phyloP scores from a whole-genome alignment of 768 basidiomycete species.

The Collybiopsis confluens region DNA sequence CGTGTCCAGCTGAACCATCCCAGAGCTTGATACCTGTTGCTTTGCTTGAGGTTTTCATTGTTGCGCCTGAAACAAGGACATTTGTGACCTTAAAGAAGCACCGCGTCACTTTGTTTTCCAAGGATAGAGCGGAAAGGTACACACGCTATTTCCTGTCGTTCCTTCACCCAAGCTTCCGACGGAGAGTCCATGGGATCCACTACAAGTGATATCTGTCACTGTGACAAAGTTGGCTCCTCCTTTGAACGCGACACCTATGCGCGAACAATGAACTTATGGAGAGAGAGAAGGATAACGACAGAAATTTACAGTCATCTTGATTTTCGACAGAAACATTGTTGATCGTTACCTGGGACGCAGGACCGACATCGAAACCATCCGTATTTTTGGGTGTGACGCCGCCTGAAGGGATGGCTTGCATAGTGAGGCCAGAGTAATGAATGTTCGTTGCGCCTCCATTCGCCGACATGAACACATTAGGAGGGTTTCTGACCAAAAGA shows the following conservation, averaged over 20 bases:
- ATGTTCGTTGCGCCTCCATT: constrained; percentile 22
- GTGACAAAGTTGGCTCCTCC: constrained; percentile 23
- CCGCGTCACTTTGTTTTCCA: no score
- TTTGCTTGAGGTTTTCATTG: constrained; percentile 26
- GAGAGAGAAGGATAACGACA: neutral
- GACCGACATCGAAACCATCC: constrained; percentile 26
- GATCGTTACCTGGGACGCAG: constrained; percentile 23
- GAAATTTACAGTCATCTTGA: constrained; percentile 24
- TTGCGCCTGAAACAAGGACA: constrained; percentile 22
- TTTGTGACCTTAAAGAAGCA: constrained; percentile 19
- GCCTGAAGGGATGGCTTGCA: constrained; percentile 22
- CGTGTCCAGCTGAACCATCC: constrained; percentile 23
- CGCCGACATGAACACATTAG: constrained; percentile 28
- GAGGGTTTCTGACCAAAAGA: constrained; percentile 24
- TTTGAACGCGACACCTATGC: constrained; percentile 18
- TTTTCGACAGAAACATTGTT: constrained; percentile 22
- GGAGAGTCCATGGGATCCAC: constrained; percentile 26
- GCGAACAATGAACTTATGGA: neutral
- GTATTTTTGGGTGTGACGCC: constrained; percentile 26
- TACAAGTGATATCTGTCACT: constrained; percentile 25
- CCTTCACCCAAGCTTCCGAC: constrained; percentile 22
- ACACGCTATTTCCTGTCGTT: constrained; percentile 9
- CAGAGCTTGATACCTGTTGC: constrained; percentile 29
- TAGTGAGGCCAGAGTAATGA: constrained; percentile 17
- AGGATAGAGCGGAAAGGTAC: constrained; percentile 8